Evolutionary conservation across 2,329 filamentous ascomycete genomes (phyloP).

Genomic region (Dryadomyces quercivorus): DNA sequence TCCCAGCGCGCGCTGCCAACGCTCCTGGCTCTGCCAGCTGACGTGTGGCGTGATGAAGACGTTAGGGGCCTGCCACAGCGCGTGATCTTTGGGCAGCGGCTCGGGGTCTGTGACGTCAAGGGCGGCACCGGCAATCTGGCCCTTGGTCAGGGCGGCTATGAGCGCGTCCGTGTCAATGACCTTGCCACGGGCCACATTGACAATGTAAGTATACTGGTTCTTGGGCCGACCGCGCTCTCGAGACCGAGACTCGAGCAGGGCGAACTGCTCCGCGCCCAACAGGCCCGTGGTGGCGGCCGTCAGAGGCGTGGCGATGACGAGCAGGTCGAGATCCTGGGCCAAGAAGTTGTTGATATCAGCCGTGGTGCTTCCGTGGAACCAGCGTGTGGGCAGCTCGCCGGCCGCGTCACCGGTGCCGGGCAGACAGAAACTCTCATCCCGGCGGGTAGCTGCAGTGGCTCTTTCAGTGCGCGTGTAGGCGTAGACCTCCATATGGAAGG

Average conservation of each 20-base stretch:
- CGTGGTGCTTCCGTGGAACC: slow-evolving; percentile 25
- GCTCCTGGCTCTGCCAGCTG: slow-evolving; percentile 9
- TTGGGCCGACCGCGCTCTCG: neutral
- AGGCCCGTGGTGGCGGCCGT: slow-evolving; percentile 25
- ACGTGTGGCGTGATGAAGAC: slow-evolving; percentile 32
- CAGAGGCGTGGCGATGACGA: slow-evolving; percentile 28
- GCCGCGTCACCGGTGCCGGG: slow-evolving; percentile 42
- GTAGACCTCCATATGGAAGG: slow-evolving; percentile 53
- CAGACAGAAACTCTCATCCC: slow-evolving; percentile 49
- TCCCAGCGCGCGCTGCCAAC: slow-evolving; percentile 2
- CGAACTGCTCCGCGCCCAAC: slow-evolving; percentile 25
- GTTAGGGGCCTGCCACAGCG: slow-evolving; percentile 49
- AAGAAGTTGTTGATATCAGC: slow-evolving; percentile 27
- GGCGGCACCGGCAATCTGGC: slow-evolving; percentile 37
- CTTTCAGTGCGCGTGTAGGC: slow-evolving; percentile 49
- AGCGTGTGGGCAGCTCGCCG: slow-evolving; percentile 26
- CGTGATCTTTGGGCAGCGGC: slow-evolving; percentile 45
- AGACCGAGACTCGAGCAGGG: slow-evolving; percentile 13
- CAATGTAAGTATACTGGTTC: slow-evolving; percentile 31
- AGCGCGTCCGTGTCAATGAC: slow-evolving; percentile 28
- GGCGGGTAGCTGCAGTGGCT: slow-evolving; percentile 42
- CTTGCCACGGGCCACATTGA: slow-evolving; percentile 46
- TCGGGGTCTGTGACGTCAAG: slow-evolving; percentile 58
- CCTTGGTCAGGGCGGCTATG: slow-evolving; percentile 33
- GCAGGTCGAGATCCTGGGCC: slow-evolving; percentile 26